Percentiles rank a stretch among this genome's conserved stretches.
Evolutionary conservation across 1,139 yeast species (phyloP).

Genomic region (Saccharomyces hybrid): DNA sequence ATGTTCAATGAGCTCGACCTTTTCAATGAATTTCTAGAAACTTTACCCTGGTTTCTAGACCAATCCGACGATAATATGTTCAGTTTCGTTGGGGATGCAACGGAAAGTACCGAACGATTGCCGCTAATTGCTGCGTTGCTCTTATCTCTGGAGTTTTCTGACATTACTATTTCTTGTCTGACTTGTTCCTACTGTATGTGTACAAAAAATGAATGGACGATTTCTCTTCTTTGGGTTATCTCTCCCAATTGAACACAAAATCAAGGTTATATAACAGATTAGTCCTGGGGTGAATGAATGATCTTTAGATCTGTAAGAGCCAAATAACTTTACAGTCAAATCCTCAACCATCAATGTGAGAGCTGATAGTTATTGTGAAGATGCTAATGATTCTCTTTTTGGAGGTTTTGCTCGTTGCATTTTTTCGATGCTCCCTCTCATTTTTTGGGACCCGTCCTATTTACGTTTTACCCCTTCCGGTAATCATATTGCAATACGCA

Average conservation of each 20-base stretch:
- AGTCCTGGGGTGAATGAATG: not conserved
- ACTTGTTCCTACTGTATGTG: not conserved
- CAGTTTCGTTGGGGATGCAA: conserved; percentile 42
- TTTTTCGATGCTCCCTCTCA: not conserved
- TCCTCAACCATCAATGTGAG: not conserved
- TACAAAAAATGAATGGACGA: not conserved
- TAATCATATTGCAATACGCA: not conserved
- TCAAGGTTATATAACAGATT: not conserved
- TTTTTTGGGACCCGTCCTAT: not conserved
- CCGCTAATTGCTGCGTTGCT: conserved; percentile 11
- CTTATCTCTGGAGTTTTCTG: not conserved
- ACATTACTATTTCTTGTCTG: not conserved
- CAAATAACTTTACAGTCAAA: not conserved
- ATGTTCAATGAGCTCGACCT: conserved; percentile 21
- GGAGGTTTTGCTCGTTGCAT: not conserved
- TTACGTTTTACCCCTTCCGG: not conserved
- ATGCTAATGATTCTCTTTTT: too few relatives aligned
- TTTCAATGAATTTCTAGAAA: conserved; percentile 18
- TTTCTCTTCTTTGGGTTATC: not conserved
- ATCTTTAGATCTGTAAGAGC: not conserved
- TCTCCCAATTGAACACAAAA: not conserved
- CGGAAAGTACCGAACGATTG: conserved; percentile 31
- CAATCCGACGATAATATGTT: conserved; percentile 40
- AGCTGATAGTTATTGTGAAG: conserved; percentile 4
- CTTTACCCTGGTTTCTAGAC: conserved; percentile 26